Conservation (phyloP, 2,329 filamentous ascomycete species). For the Epichloe baconii region DNA sequence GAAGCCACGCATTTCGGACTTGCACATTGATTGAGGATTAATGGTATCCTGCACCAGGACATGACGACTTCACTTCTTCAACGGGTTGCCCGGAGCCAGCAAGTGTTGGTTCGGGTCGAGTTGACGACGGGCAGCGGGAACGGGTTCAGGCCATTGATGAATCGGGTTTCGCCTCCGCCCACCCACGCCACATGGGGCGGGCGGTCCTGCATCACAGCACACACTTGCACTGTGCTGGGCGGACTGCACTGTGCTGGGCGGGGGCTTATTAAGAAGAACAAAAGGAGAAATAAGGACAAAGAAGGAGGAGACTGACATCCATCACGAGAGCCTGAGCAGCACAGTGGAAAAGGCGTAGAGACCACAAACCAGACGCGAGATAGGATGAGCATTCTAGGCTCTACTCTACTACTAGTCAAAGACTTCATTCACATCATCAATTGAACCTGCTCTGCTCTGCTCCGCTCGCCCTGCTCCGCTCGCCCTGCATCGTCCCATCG, state of each 20-base stretch:
- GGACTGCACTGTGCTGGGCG: background rate
- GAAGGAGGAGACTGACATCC: background rate
- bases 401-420: no score
- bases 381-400: no score
- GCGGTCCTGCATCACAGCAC: background rate
- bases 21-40: no score
- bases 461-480: no score
- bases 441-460: no score
- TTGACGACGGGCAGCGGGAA: background rate
- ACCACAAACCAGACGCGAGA: no score
- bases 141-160: background rate
- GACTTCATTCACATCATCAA: no score
- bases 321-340: background rate
- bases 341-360: background rate
- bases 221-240: background rate
- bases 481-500: no score
- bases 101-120: background rate
- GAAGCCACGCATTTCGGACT: background rate
- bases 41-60: no score
- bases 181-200: background rate
- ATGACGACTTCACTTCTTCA: no score
- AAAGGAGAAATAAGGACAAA: background rate
- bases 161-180: background rate
- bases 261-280: background rate
- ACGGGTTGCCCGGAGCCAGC: background rate